These are phyloP conservation scores for Eremothecium gossypii DNA, from an alignment of 1,139 yeast genomes.

Conservation along the genomic window DNA sequence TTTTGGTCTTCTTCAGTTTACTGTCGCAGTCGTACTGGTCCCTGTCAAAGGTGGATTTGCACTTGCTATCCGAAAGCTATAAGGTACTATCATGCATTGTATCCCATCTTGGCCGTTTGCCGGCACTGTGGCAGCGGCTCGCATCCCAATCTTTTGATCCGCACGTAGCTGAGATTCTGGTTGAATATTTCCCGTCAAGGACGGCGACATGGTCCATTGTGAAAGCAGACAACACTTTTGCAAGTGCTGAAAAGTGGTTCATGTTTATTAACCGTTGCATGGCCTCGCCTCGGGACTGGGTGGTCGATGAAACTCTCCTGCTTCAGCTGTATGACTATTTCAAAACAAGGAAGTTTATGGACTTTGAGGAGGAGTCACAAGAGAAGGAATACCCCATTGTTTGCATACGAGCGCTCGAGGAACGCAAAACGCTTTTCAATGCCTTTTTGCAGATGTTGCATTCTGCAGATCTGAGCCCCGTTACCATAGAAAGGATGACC, in stretches of 20 bases:
- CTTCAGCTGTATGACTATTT: constrained; percentile 18
- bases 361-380: constrained; percentile 20
- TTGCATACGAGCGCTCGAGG: background rate
- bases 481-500: constrained; percentile 22
- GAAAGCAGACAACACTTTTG: constrained; percentile 11
- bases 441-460: constrained; percentile 17
- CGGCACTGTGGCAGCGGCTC: constrained; percentile 18
- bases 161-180: constrained; percentile 12
- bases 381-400: constrained; percentile 1
- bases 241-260: constrained; percentile 11
- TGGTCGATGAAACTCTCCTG: constrained; percentile 13
- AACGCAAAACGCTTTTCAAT: constrained; percentile 18
- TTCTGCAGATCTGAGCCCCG: constrained; percentile 9
- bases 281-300: constrained; percentile 15
- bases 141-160: constrained; percentile 13
- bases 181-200: constrained; percentile 18
- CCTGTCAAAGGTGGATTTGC: constrained; percentile 7
- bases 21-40: constrained; percentile 15
- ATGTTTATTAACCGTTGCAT: constrained; percentile 15
- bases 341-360: constrained; percentile 21
- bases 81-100: constrained; percentile 17
- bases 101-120: constrained; percentile 7
- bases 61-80: constrained; percentile 14
- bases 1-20: constrained; percentile 22
- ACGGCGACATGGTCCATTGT: constrained; percentile 19